Conservation (phyloP, 164 flowering plant species). For the Magnolia sinica region DNA sequence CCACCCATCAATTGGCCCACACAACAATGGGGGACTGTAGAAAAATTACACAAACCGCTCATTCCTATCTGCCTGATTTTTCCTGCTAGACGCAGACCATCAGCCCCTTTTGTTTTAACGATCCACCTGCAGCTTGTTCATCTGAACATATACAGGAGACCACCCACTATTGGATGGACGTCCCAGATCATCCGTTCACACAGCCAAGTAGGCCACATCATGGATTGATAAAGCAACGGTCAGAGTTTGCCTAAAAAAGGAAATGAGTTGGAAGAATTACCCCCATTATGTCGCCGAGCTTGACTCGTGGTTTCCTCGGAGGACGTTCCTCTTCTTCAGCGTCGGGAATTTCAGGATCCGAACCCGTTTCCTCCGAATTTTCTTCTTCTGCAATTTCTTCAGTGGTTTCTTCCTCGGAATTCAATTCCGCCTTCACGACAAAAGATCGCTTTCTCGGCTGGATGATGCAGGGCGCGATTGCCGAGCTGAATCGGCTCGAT, state of each 20-base stretch:
- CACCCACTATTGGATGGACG: no score
- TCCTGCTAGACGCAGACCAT: background rate
- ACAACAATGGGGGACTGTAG: background rate
- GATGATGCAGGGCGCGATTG: background rate
- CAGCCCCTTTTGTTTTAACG: background rate
- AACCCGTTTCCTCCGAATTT: conserved; percentile 12
- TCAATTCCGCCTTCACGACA: conserved; percentile 47
- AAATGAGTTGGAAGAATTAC: conserved; percentile 26
- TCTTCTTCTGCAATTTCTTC: conserved; percentile 20
- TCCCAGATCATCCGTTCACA: background rate
- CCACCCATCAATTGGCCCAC: background rate
- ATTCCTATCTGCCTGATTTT: no score
- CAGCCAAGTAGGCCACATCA: background rate
- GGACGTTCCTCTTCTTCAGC: conserved; percentile 25
- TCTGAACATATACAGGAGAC: no score
- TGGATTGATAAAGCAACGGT: background rate
- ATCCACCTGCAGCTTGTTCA: background rate
- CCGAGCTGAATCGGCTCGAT: conserved; percentile 11
- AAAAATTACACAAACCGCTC: background rate
- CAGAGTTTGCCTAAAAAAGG: background rate
- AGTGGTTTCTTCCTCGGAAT: conserved; percentile 21
- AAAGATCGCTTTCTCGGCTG: conserved; percentile 21
- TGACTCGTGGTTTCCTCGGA: conserved; percentile 51
- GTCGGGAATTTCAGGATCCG: conserved; percentile 1
- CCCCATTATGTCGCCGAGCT: conserved; percentile 94